Base-by-base conservation (phyloP, 2,329 filamentous ascomycete genomes). In the Colletotrichum tanaceti region DNA sequence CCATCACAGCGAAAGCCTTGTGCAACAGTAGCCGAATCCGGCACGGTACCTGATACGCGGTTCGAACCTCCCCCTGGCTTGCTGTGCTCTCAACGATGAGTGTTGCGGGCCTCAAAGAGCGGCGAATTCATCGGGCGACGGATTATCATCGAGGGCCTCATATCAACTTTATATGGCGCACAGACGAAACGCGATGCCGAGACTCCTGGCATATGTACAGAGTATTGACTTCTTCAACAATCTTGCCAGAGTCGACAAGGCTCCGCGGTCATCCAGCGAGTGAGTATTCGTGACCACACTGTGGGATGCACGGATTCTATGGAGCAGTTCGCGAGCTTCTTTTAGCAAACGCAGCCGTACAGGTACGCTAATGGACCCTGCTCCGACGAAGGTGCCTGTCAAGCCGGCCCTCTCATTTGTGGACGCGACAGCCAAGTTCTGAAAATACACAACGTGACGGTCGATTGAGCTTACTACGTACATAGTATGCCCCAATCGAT, bases 261-360 rank as follows among this genome's bases (percentile, higher is more conserved):
- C 24, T 57, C 43, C 44, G 59, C 14, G 32, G 59, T 52, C 24
- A 53, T 35, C 32, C 9, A 35, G 32, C 32, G 32, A 35, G 32
- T 35, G 32, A 32, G 28, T 32, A 7, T 35, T 35, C 32, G 32
- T 10, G 7, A 35, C 28, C 11, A 67, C 47, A 22, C 24, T 39
- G 35, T 50, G 18, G 38, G 39, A 32, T 44, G 55, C 16, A 28
- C 49, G 38, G 16, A 13, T 35, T 58, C 32, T 67, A 58, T 63
- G 67, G 63, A 58, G 57, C 52, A 58, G 63, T 63, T 68, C 52
- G 67, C 63, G 67, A 63, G 52, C 57, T 28, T 60, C 57, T 58
- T 61, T 65, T 70, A 65, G 68, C 54, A 63, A 59, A 58, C n/a
- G 32, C 50, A 61, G 58, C 67, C 64, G 54, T 50, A n/a, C n/a